phyloP scores from a whole-genome alignment of 352 stramenopile species.

The Elongisporangium prolatum region DNA sequence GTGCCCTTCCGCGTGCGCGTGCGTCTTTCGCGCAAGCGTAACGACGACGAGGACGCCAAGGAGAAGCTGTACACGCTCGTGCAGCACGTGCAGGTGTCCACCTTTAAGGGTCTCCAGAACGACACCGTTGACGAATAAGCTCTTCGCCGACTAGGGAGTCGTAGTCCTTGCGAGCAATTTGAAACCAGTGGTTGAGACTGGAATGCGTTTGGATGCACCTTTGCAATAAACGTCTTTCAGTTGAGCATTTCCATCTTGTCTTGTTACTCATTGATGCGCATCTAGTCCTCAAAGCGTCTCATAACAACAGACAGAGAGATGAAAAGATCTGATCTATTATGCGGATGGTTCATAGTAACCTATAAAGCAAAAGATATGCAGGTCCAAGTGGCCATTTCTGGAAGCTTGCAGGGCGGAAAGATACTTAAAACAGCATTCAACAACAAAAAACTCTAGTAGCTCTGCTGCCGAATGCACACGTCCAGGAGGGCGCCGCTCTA shows the following conservation, averaged over 20 bases:
- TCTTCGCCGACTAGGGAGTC: not conserved
- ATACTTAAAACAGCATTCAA: not conserved
- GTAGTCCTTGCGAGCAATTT: slow-evolving; percentile 1
- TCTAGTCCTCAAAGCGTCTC: no score
- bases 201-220: not conserved
- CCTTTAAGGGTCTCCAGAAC: slow-evolving; percentile 97
- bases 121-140: slow-evolving; percentile 93
- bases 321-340: not conserved
- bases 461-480: not conserved
- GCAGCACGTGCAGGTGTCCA: slow-evolving; percentile 94
- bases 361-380: not conserved
- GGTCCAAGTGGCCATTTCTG: not conserved
- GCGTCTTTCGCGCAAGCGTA: slow-evolving; percentile 96
- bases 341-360: not conserved
- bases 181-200: slow-evolving; percentile 5
- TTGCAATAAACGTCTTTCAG: slow-evolving; percentile 13
- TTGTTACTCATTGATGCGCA: not conserved
- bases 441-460: not conserved
- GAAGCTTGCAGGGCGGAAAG: not conserved
- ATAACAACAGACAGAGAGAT: not conserved
- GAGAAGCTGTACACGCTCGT: slow-evolving; percentile 99
- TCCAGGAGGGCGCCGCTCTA: not conserved
- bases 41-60: slow-evolving; percentile 98
- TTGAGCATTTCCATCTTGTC: slow-evolving; percentile 14
- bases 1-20: slow-evolving; percentile 97